Evolutionary conservation across 139 green algal genomes (phyloP), one percentile per base, ranked within the genome.

Genomic region (Microglena sp.): DNA sequence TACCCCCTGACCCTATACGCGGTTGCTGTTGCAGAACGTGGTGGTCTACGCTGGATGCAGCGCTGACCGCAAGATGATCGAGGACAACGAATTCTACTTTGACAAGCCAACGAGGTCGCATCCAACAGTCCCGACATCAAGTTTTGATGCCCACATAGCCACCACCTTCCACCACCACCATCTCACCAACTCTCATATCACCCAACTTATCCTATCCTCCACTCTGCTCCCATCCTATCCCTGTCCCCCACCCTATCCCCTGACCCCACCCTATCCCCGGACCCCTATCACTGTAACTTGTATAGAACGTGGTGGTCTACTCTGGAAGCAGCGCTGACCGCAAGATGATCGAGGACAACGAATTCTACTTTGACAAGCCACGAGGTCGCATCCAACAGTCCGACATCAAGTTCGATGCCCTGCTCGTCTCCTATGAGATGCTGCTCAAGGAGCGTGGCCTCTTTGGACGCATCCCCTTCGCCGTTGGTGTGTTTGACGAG

Each of bases 361-460:
- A 95, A 75, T 82, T 95, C 33, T 77, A 74, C 55, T 66, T 71
- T 33, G 3, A 3, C 33, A 2, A 27, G 36, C 34, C 29, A 7
- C 29, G 40, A 24, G 31, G 62, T 27, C 22, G 32, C 1, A 45
- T 35, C 43, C 34, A 59, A 18, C 73, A 71, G 62, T 64, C 32
- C 46, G 7, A 60, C 28, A 18, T 11, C 35, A 32, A 63, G 55
- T 86, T 88, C 63, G 24, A 95, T 60, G 83, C 95, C 22, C 63
- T 96, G 72, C 87, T 96, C 27, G 64, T 75, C 7, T 82, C 67
- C n/a, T 94, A 90, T 36, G 89, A 95, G 50, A 88, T 78, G 18
- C 61, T 86, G 32, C 73, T 78, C 28, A 69, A 72, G 61, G 82
- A 88, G 40, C 22, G 45, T 31, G 40, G n/a, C 43, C 44, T 72